Evolutionary conservation across 495 filamentous ascomycete genomes (phyloP), one percentile per base, ranked within the genome.

Genomic region (Penicillium lagena): DNA sequence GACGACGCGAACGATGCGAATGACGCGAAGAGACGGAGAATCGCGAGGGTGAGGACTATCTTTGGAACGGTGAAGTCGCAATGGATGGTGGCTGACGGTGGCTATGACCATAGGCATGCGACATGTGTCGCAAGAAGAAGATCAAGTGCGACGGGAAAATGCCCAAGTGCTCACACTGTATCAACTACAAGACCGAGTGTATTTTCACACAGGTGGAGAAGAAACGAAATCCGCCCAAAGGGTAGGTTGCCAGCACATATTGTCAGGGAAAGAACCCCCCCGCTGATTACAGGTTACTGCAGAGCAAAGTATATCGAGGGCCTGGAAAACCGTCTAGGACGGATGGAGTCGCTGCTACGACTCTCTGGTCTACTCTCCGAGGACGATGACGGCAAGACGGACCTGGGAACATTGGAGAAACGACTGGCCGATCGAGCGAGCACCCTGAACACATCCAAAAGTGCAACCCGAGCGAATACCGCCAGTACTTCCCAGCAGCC

Each of bases 51-150:
- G 71, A 63, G 71, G 32, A 6, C 9, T 6, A 1, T 12, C 32
- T 22, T 22, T 22, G 22, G 12, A 33, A 11, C 5, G 17, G 15
- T 3, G 15, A 27, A 30, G 4, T 12, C 29, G 13, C 30, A 10
- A 9, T 15, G 7, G 9, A 43, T 43, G 15, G 10, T 27, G n/a
- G 29, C 29, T 39, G 35, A 32, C 29, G 29, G 9, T 31, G 29
- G 32, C 50, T 41, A 29, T 30, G 17, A 32, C 13, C 46, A 33
- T 62, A 91, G 87, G 93, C 93, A 40, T 98, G 93, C 73, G 93
- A 98, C 60, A 95, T 96, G 91, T 98, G 93, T 60, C 81, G 93
- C 50, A 96, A 96, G 71, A 98, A 97, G 75, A 98, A 98, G 78
- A 97, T 98, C 60, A 97, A 97, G 68, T 98, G 93, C 66, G 94